Conservation (phyloP, 208 protist species). For the Kentomonas sorsogonicus region DNA sequence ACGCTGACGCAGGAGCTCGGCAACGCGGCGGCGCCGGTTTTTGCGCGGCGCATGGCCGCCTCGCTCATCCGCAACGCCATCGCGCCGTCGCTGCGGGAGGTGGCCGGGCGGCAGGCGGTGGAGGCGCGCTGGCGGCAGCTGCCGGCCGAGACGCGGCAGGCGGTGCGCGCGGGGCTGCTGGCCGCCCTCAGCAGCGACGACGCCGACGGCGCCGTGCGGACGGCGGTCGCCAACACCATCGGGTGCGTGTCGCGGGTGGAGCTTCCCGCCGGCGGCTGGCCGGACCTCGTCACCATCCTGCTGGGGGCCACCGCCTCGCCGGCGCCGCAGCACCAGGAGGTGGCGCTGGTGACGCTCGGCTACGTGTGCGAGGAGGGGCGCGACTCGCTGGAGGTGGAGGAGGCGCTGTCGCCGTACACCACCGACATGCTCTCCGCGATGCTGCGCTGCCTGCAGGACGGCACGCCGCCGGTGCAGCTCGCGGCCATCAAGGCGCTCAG, state of each 20-base stretch:
- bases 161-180: constrained; percentile 77
- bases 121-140: constrained; percentile 71
- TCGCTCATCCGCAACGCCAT: constrained; percentile 94
- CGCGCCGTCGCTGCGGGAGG: constrained; percentile 78
- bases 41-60: constrained; percentile 89
- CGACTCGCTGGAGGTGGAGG: constrained; percentile 59
- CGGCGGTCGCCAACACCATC: constrained; percentile 92
- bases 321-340: constrained; percentile 80
- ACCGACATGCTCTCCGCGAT: constrained; percentile 90
- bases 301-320: constrained; percentile 45
- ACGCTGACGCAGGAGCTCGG: constrained; percentile 85
- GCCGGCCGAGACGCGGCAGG: constrained; percentile 33
- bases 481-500: constrained; percentile 91
- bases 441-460: constrained; percentile 82
- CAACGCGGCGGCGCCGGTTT: constrained; percentile 39
- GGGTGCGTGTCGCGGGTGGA: constrained; percentile 95
- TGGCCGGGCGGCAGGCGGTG: constrained; percentile 49
- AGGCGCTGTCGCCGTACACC: constrained; percentile 60
- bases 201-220: constrained; percentile 71
- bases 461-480: constrained; percentile 74
- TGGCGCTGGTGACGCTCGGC: constrained; percentile 93
- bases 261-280: constrained; percentile 92
- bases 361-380: constrained; percentile 96
- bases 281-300: constrained; percentile 86
- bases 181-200: constrained; percentile 65